Evolutionary conservation across 2,329 filamentous ascomycete species (phyloP).

Genomic region (Aureobasidium namibiae): DNA sequence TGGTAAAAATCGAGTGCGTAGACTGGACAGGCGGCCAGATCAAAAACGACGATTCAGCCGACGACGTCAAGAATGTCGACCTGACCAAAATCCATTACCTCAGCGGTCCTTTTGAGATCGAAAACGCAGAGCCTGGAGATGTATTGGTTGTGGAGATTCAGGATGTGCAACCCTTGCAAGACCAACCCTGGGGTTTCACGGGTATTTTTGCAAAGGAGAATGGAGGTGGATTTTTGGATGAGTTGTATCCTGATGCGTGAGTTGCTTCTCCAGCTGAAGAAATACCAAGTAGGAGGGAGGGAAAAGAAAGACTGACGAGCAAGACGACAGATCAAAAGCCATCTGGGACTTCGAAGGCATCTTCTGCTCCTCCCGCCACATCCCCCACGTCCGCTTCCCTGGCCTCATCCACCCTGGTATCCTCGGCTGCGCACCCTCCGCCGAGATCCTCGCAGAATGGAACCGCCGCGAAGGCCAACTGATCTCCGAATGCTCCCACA

Average conservation of each 20-base stretch:
- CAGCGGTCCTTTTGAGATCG: constrained; percentile 80
- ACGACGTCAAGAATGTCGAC: constrained; percentile 78
- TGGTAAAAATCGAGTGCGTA: constrained; percentile 87
- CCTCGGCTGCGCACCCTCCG: constrained; percentile 76
- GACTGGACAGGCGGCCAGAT: constrained; percentile 75
- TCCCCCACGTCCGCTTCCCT: constrained; percentile 78
- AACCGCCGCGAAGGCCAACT: constrained; percentile 75
- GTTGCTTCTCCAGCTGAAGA: too few relatives aligned
- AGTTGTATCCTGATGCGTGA: constrained; percentile 75
- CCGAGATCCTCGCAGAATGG: constrained; percentile 71
- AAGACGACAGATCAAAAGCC: constrained; percentile 53
- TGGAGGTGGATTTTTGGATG: constrained; percentile 81
- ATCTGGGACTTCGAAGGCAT: constrained; percentile 74
- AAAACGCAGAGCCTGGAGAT: constrained; percentile 76
- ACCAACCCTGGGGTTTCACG: constrained; percentile 85
- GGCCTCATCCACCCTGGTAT: constrained; percentile 90
- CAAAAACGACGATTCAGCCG: constrained; percentile 79
- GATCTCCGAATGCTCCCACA: constrained; percentile 57
- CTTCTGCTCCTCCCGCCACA: constrained; percentile 77
- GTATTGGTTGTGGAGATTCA: constrained; percentile 82
- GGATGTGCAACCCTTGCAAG: constrained; percentile 80
- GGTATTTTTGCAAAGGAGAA: constrained; percentile 73
- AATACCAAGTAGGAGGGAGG: too few relatives aligned
- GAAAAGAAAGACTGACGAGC: not conserved
- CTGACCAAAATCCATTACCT: constrained; percentile 80